A percentile compares a stretch with the other conserved stretches of the same genome.
phyloP scores from a whole-genome alignment of 1,139 yeast genomes.

The Cylindricascospora bacillispora region DNA sequence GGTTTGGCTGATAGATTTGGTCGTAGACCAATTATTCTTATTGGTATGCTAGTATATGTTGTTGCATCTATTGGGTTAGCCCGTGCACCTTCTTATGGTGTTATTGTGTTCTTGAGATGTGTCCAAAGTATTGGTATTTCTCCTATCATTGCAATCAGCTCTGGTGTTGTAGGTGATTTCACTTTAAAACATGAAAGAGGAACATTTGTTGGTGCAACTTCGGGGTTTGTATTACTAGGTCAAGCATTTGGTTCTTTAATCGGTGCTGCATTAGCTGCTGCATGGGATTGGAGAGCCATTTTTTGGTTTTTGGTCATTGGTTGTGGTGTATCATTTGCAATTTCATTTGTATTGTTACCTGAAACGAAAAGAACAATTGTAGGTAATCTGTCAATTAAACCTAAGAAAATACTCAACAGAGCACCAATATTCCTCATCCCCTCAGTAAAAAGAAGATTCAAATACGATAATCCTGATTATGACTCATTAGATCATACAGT shows the following conservation, averaged over 20 bases:
- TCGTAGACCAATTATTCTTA: slow-evolving; percentile 49
- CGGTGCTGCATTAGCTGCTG: slow-evolving; percentile 53
- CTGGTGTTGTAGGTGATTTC: slow-evolving; percentile 62
- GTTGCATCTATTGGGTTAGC: slow-evolving; percentile 54
- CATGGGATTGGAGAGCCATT: slow-evolving; percentile 63
- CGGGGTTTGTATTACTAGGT: slow-evolving; percentile 56
- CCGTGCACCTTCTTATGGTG: slow-evolving; percentile 38
- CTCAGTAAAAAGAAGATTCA: slow-evolving; percentile 12
- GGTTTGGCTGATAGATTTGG: slow-evolving; percentile 52
- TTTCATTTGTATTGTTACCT: slow-evolving; percentile 36
- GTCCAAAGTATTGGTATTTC: slow-evolving; percentile 61
- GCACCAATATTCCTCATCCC: slow-evolving; percentile 33
- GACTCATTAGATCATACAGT: slow-evolving; percentile 22
- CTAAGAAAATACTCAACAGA: slow-evolving; percentile 30
- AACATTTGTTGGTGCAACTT: slow-evolving; percentile 45
- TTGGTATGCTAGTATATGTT: slow-evolving; percentile 41
- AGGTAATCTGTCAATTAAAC: slow-evolving; percentile 50
- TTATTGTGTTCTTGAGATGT: slow-evolving; percentile 44
- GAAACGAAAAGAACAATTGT: slow-evolving; percentile 61
- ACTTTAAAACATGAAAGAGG: slow-evolving; percentile 54
- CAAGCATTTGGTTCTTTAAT: slow-evolving; percentile 68
- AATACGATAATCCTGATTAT: slow-evolving; percentile 22
- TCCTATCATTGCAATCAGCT: slow-evolving; percentile 52
- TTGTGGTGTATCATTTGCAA: slow-evolving; percentile 32
- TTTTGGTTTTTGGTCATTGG: slow-evolving; percentile 64